These are phyloP conservation scores for Paracamarosporium sp. DNA, from an alignment of 2,329 filamentous ascomycete species.

Conservation along the genomic window DNA sequence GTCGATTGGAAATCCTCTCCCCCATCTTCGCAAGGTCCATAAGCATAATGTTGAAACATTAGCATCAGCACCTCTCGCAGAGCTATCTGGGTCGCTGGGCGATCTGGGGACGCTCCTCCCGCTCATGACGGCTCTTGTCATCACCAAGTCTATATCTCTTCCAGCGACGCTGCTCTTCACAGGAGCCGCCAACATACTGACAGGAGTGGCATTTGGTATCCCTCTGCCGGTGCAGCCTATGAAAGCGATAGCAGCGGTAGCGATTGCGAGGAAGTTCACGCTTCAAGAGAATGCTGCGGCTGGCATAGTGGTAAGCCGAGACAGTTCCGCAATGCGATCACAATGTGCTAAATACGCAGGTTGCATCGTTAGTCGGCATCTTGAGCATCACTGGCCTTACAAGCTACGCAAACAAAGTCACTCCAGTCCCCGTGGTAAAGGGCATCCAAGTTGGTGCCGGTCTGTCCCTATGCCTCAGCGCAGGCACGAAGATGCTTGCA, in stretches of 20 bases:
- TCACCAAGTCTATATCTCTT: constrained; percentile 79
- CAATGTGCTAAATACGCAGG: not conserved
- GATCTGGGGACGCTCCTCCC: constrained; percentile 91
- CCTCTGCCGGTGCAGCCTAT: constrained; percentile 90
- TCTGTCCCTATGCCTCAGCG: constrained; percentile 79
- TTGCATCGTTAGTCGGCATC: constrained; percentile 70
- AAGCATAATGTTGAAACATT: constrained; percentile 64
- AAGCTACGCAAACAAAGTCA: constrained; percentile 72
- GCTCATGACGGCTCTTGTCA: constrained; percentile 83
- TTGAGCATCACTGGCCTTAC: constrained; percentile 83
- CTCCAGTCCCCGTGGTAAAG: constrained; percentile 88
- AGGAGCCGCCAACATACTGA: constrained; percentile 84
- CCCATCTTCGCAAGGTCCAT: constrained; percentile 36
- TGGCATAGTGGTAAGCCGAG: constrained; percentile 71
- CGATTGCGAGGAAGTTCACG: constrained; percentile 73
- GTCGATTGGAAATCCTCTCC: constrained; percentile 27
- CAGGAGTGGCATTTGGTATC: constrained; percentile 83
- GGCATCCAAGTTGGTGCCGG: constrained; percentile 95
- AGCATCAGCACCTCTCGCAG: constrained; percentile 65
- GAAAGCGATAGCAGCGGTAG: constrained; percentile 89
- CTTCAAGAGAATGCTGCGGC: constrained; percentile 79
- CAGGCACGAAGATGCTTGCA: constrained; percentile 70
- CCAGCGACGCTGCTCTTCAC: constrained; percentile 87
- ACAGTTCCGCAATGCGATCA: not conserved
- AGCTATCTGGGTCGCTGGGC: constrained; percentile 87